These are phyloP conservation scores for Violaceomyces palustris DNA, from an alignment of 1,284 basidiomycete species.

Conservation along the genomic window DNA sequence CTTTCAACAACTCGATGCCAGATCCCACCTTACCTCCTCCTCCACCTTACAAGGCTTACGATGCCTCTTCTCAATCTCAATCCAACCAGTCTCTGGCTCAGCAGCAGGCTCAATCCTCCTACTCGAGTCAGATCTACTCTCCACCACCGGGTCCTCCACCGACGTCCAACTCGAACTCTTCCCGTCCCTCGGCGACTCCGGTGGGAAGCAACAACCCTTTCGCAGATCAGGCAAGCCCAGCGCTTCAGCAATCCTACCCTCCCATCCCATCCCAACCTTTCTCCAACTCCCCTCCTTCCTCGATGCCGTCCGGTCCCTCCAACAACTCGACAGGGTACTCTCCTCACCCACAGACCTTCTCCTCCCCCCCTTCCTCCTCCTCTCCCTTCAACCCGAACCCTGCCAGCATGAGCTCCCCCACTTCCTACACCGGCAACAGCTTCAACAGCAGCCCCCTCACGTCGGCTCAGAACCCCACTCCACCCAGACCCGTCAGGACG, in stretches of 20 bases:
- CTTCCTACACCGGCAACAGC: no score
- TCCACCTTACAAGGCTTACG: constrained; percentile 4
- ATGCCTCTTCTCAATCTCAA: neutral
- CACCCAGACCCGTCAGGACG: neutral
- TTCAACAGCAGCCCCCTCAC: no score
- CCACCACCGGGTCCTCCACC: constrained; percentile 9
- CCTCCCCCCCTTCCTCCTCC: no score
- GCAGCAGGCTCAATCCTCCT: neutral
- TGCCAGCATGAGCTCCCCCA: no score
- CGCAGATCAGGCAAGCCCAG: neutral
- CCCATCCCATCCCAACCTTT: neutral
- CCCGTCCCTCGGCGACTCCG: neutral
- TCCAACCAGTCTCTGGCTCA: constrained; percentile 1
- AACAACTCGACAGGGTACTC: no score
- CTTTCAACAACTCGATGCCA: neutral
- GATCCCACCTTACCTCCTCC: constrained; percentile 5
- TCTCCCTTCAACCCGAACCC: no score
- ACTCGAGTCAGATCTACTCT: neutral
- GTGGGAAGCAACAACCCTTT: neutral
- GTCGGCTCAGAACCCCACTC: no score
- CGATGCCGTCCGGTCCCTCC: neutral
- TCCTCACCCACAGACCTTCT: no score
- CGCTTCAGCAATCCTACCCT: neutral
- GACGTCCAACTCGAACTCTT: neutral
- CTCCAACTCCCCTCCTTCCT: neutral